Percentiles rank a stretch among this genome's conserved stretches.
phyloP scores from a whole-genome alignment of 805 yeast species.

The Hanseniaspora vineae region DNA sequence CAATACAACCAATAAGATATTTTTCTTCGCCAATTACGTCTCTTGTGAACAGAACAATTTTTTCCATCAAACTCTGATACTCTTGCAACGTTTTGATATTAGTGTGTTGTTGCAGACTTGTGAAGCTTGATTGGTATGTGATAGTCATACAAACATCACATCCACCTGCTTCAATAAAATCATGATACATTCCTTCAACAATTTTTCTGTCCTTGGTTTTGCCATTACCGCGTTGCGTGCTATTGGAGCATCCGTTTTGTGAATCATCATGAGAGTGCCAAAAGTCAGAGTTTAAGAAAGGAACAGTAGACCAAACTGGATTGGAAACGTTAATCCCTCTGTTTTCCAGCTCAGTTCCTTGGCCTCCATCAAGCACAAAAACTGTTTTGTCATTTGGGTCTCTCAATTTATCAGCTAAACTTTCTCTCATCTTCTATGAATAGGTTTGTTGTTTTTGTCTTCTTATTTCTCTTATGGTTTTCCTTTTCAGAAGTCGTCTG shows the following conservation, averaged over 20 bases:
- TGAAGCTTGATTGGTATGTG: slow-evolving; percentile 48
- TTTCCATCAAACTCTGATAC: slow-evolving; percentile 12
- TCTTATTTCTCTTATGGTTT: not conserved
- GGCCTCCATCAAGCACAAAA: slow-evolving; percentile 41
- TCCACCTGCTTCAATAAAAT: slow-evolving; percentile 42
- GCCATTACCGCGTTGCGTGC: not conserved
- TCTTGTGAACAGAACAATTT: slow-evolving; percentile 12
- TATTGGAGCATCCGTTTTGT: no score
- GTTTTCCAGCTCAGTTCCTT: slow-evolving; percentile 50
- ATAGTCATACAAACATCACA: slow-evolving; percentile 37
- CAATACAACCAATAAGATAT: slow-evolving; percentile 40
- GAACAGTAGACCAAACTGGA: slow-evolving; percentile 50
- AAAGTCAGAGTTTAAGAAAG: slow-evolving; percentile 18
- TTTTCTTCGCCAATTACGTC: not conserved
- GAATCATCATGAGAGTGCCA: slow-evolving; percentile 9
- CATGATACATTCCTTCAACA: slow-evolving; percentile 35
- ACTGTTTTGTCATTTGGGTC: slow-evolving; percentile 3
- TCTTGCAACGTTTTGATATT: slow-evolving; percentile 10
- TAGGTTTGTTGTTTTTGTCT: not conserved
- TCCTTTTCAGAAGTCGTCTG: not conserved
- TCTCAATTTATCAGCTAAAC: not conserved
- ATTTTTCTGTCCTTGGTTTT: slow-evolving; percentile 26
- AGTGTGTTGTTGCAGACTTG: slow-evolving; percentile 9
- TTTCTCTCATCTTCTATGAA: not conserved
- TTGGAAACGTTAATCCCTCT: slow-evolving; percentile 32